A percentile compares a stretch with the other conserved stretches of the same genome.
Evolutionary conservation across 139 green algal genomes (phyloP).

Genomic region (Chlorella sp.): DNA sequence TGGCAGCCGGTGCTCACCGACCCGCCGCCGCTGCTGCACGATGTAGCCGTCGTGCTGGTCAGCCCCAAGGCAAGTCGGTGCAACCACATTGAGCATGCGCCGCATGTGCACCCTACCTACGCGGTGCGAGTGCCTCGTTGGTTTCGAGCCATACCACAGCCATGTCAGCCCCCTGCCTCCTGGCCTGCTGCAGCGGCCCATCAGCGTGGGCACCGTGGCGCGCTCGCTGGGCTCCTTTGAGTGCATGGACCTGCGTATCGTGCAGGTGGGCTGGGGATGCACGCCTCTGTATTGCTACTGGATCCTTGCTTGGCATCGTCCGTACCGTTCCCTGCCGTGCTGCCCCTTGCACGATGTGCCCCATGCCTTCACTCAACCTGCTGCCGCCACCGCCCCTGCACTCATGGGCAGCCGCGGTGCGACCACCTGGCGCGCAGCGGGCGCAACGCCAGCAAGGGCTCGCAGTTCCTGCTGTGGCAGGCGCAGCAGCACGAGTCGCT

Average conservation of each 20-base stretch:
- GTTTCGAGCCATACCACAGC: background rate
- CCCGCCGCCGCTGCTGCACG: constrained; percentile 56
- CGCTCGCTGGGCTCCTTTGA: constrained; percentile 65
- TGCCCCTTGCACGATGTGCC: too few relatives aligned
- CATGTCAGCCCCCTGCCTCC: constrained; percentile 27
- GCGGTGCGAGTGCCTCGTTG: constrained; percentile 24
- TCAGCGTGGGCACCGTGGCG: constrained; percentile 61
- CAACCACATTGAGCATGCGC: too few relatives aligned
- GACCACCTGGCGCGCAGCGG: constrained; percentile 38
- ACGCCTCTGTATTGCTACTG: background rate
- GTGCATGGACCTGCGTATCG: constrained; percentile 62
- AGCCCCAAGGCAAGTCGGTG: background rate
- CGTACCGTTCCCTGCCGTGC: constrained; percentile 32
- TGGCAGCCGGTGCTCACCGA: constrained; percentile 49
- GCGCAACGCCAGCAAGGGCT: constrained; percentile 58
- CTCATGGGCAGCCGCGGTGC: constrained; percentile 28
- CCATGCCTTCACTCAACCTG: too few relatives aligned
- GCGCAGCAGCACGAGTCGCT: constrained; percentile 42
- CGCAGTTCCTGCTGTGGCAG: constrained; percentile 63
- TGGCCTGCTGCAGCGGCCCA: constrained; percentile 40
- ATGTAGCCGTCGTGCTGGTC: constrained; percentile 44
- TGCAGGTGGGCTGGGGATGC: constrained; percentile 45
- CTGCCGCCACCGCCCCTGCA: too few relatives aligned
- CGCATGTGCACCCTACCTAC: background rate
- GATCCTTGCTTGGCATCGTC: constrained; percentile 16